A percentile compares a stretch with the other conserved stretches of the same genome.
phyloP scores from a whole-genome alignment of 2,329 filamentous ascomycete species.

The Colletotrichum abscissum region DNA sequence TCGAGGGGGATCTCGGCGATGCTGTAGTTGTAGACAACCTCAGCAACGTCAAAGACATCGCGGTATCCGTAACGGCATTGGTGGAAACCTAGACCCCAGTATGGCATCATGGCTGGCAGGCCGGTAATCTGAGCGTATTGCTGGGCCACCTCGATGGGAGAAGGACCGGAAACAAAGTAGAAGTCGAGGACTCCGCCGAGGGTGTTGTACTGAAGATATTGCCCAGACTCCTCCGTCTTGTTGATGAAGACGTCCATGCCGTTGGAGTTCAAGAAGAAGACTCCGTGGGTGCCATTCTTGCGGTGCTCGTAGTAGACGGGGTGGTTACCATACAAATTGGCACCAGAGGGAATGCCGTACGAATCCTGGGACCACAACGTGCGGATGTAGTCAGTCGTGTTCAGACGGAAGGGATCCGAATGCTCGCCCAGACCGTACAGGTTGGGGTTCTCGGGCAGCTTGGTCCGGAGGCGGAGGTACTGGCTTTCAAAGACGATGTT shows the following conservation, averaged over 20 bases:
- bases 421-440: slow-evolving; percentile 86
- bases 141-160: slow-evolving; percentile 65
- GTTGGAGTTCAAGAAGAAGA: slow-evolving; percentile 78
- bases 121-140: slow-evolving; percentile 70
- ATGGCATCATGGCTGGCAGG: slow-evolving; percentile 70
- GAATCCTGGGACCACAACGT: slow-evolving; percentile 78
- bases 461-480: slow-evolving; percentile 79
- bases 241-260: slow-evolving; percentile 84
- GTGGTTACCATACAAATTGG: slow-evolving; percentile 79
- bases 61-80: slow-evolving; percentile 74
- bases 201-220: slow-evolving; percentile 84
- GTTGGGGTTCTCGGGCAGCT: slow-evolving; percentile 74
- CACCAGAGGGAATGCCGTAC: slow-evolving; percentile 67
- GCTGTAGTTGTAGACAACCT: slow-evolving; percentile 76
- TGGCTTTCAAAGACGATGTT: slow-evolving; percentile 81
- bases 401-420: slow-evolving; percentile 75
- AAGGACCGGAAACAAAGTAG: slow-evolving; percentile 72
- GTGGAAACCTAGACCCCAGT: slow-evolving; percentile 72
- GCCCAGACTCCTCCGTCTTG: slow-evolving; percentile 64
- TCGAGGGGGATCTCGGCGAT: slow-evolving; percentile 74
- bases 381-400: slow-evolving; percentile 75
- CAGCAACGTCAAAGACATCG: slow-evolving; percentile 73
- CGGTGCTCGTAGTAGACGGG: slow-evolving; percentile 83
- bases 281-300: slow-evolving; percentile 67
- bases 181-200: slow-evolving; percentile 82